Conservation (phyloP, 139 green algal genomes). For the Nannochloris sp. region DNA sequence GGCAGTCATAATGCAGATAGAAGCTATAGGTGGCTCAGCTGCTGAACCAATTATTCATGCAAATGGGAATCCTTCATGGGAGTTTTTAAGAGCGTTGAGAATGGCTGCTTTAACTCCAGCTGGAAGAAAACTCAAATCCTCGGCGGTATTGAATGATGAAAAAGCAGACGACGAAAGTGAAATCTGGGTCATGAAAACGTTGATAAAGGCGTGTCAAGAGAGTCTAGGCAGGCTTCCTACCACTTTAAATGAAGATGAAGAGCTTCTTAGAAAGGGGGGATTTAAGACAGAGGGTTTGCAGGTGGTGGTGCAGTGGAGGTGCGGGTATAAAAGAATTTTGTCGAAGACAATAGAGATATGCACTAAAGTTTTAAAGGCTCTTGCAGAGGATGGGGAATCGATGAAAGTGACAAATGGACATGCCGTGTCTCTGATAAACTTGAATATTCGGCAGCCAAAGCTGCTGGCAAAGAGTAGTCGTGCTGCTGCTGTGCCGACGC, state of each 20-base stretch:
- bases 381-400: no score
- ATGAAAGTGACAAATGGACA: no score
- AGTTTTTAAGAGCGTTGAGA: slow-evolving; percentile 44
- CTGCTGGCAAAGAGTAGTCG: no score
- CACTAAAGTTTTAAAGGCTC: neutral
- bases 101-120: slow-evolving; percentile 5
- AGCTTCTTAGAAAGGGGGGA: neutral
- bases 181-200: neutral
- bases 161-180: slow-evolving; percentile 18
- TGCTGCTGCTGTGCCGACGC: no score
- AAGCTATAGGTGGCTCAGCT: slow-evolving; percentile 1
- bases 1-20: slow-evolving; percentile 10
- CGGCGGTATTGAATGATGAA: slow-evolving; percentile 10
- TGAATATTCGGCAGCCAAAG: no score
- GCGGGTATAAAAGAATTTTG: slow-evolving; percentile 8
- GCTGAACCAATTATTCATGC: slow-evolving; percentile 25
- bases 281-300: neutral
- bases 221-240: slow-evolving; percentile 13
- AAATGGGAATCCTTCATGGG: slow-evolving; percentile 45
- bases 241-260: slow-evolving; percentile 4
- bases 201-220: slow-evolving; percentile 14
- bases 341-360: neutral
- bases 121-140: neutral
- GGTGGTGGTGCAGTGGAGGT: slow-evolving; percentile 6
- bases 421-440: no score